Base-by-base conservation (phyloP, 1,284 basidiomycete species). In the Irpex rosettiformis region DNA sequence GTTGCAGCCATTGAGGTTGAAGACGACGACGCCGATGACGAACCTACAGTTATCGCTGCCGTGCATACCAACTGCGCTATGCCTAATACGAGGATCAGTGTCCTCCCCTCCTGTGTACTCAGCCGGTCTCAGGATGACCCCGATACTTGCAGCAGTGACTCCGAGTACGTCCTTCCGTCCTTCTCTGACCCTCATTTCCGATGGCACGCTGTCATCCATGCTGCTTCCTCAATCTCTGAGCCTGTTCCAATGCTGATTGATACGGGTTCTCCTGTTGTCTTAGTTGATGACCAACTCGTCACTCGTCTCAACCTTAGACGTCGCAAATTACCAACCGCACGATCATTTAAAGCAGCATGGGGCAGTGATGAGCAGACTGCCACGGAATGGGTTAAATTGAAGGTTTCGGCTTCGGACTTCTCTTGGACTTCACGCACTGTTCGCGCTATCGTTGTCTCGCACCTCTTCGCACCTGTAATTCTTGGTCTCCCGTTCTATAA, bases 381-480 rank as follows among this genome's bases (percentile, higher is more conserved):
- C 27, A 54, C 52, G 33, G 59, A 65, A 28, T 64, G 52, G 54
- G 58, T 60, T 0, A 65, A 62, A 42, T 28, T 65, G 1, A 22
- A 29, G 5, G 49, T 65, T 21, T 55, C 42, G 10, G 33, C 52
- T 1, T 7, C 42, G 3, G 54, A 58, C 40, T 48, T 47, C 7
- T 56, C 52, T 13, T 65, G 61, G 62, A 24, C 57, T 13, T 60
- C 57, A 5, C 8, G n/a, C 18, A 33, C 58, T 2, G 48, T 48
- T 21, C 57, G 42, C n/a, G 61, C 61, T 4, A 51, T 65, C 18
- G 55, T 65, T 30, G 62, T 59, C 4, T 55, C 58, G 1, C 25
- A 40, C 11, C 56, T 65, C 8, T 63, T 56, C 27, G 18, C 37
- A 2, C 62, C 64, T 61, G 62, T 65, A 52, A 55, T 65, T n/a